A percentile compares a stretch with the other conserved stretches of the same genome.
These are phyloP conservation scores for Hanseniaspora uvarum DNA, from an alignment of 1,139 yeast species.

Conservation along the genomic window DNA sequence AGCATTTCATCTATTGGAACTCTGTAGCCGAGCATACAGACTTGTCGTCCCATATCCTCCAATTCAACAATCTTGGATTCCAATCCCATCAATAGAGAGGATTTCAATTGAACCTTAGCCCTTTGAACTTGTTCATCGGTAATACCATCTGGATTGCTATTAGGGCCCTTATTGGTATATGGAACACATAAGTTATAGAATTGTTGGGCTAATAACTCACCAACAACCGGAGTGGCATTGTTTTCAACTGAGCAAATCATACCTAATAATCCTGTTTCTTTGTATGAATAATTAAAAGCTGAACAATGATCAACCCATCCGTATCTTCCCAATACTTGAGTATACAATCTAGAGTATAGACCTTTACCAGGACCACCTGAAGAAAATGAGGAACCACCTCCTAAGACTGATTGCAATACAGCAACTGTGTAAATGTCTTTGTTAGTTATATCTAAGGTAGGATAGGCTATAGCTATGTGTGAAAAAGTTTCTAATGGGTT, in stretches of 20 bases:
- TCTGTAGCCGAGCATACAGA: constrained; percentile 70
- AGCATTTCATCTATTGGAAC: constrained; percentile 82
- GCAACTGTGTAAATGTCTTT: constrained; percentile 89
- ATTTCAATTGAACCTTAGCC: constrained; percentile 83
- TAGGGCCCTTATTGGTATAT: not conserved
- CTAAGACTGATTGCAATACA: constrained; percentile 79
- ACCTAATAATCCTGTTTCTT: constrained; percentile 87
- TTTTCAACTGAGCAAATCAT: constrained; percentile 77
- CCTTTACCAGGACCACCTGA: constrained; percentile 99
- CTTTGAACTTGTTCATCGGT: constrained; percentile 65
- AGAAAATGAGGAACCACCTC: constrained; percentile 95
- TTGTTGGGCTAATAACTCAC: constrained; percentile 73
- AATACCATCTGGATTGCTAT: constrained; percentile 42
- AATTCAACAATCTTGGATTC: constrained; percentile 85
- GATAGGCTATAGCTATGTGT: constrained; percentile 79
- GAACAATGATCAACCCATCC: constrained; percentile 85
- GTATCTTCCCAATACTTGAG: constrained; percentile 80
- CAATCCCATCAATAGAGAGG: constrained; percentile 84
- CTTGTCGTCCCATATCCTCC: constrained; percentile 92
- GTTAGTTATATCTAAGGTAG: constrained; percentile 73
- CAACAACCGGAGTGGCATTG: constrained; percentile 71
- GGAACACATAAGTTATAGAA: constrained; percentile 34
- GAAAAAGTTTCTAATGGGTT: constrained; percentile 72
- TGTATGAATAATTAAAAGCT: constrained; percentile 80
- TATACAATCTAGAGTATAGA: constrained; percentile 88